A percentile compares a stretch with the other conserved stretches of the same genome.
Conservation (phyloP, 1,139 yeast genomes). For the Zygosaccharomyces pseudobailii region DNA sequence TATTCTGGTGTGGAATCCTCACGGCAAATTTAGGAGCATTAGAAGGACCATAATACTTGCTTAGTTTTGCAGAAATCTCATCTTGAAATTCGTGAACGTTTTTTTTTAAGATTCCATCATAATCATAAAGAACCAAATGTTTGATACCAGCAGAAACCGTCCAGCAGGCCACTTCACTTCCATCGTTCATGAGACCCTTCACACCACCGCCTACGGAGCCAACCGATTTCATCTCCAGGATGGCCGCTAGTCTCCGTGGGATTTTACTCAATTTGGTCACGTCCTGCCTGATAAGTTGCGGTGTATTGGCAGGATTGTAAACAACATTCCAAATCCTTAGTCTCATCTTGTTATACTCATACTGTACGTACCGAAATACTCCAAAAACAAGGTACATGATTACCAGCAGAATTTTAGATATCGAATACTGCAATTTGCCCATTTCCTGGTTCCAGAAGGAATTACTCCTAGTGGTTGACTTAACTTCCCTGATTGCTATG, state of each 20-base stretch:
- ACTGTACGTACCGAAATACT: constrained; percentile 49
- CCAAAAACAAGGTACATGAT: constrained; percentile 53
- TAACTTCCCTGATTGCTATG: constrained; percentile 7
- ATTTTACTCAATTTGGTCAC: constrained; percentile 65
- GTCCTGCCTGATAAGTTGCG: constrained; percentile 82
- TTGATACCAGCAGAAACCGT: constrained; percentile 78
- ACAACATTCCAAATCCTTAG: constrained; percentile 59
- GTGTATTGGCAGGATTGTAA: constrained; percentile 78
- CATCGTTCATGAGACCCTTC: constrained; percentile 72
- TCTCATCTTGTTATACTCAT: constrained; percentile 48
- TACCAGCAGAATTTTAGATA: constrained; percentile 46
- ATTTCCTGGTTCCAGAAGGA: constrained; percentile 12
- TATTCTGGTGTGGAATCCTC: constrained; percentile 58
- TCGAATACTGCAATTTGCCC: constrained; percentile 19
- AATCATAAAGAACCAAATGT: constrained; percentile 70
- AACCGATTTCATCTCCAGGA: constrained; percentile 64
- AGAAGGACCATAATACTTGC: constrained; percentile 69
- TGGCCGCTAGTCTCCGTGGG: constrained; percentile 71
- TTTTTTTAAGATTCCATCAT: constrained; percentile 60
- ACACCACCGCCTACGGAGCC: constrained; percentile 86
- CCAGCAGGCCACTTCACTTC: constrained; percentile 83
- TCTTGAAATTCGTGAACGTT: constrained; percentile 55
- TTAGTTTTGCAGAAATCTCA: constrained; percentile 56
- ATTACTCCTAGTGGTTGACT: background rate
- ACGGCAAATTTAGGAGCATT: constrained; percentile 58